Base-by-base conservation (phyloP, 2,329 filamentous ascomycete species). In the Pseudogymnoascus sp. region DNA sequence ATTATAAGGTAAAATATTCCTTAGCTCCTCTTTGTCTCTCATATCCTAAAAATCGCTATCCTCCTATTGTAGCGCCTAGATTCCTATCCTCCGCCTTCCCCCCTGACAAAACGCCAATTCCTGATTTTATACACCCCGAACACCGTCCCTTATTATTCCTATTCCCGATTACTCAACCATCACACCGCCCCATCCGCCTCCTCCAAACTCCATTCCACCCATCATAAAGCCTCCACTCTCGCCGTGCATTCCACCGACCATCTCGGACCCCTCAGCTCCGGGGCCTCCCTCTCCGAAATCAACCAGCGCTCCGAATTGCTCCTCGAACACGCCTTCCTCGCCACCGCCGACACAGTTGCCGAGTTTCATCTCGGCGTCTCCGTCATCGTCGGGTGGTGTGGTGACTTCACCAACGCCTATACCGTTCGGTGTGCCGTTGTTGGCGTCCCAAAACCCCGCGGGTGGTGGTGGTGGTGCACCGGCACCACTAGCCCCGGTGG, bases 301-400 rank as follows among this genome's bases (percentile, higher is more conserved):
- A 17, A 61, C 31, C 6, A 61, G 17, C 21, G 59, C 59, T 4
- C 47, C 59, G n/a, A 61, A 47, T 24, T 61, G 44, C 36, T 61
- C 39, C 10, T 61, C 59, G 9, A 50, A 47, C 24, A 47, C 59
- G 6, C 29, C 41, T 9, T 31, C 37, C 7, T 47, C 59, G 4
- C 37, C 41, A 24, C 24, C 41, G 3, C 35, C 58, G 3, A 44
- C 40, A 17, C 58, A 31, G 26, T 40, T 47, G 11, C 21, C 37
- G 10, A 44, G 58, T 26, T 40, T 40, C 59, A 61, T 24, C 15
- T 36, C 31, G 13, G 31, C 29, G 9, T 17, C 36, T 11, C 13
- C 36, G 7, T 24, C 3, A 7, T 21, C 24, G 17, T 41, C 21
- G 7, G 15, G 24, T 9, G 35, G 26, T 4, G 33, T 24, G 15